Conservation (phyloP, 805 yeast species). For the Cephaloascus albidus region DNA sequence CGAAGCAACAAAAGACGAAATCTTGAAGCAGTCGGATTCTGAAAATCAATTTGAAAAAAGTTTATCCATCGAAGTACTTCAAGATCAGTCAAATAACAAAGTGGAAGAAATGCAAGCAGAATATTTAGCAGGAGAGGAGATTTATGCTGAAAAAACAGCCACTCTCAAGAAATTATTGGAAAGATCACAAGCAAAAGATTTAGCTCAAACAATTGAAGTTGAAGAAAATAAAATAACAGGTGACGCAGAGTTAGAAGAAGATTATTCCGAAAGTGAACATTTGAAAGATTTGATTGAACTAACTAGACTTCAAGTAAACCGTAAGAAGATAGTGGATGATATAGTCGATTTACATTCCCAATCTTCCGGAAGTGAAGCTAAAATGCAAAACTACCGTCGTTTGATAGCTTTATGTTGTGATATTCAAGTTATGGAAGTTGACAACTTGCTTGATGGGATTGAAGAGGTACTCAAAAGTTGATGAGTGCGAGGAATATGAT, state of each 20-base stretch:
- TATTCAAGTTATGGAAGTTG: slow-evolving; percentile 68
- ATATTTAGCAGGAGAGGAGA: slow-evolving; percentile 5
- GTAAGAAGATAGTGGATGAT: slow-evolving; percentile 31
- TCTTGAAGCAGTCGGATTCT: slow-evolving; percentile 9
- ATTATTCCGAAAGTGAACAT: background rate
- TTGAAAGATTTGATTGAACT: slow-evolving; percentile 12
- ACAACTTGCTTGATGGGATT: slow-evolving; percentile 74
- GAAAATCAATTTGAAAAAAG: slow-evolving; percentile 3
- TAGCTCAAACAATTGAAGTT: slow-evolving; percentile 18
- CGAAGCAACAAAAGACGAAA: slow-evolving; percentile 8
- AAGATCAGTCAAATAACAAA: background rate
- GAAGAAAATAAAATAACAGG: slow-evolving; percentile 6
- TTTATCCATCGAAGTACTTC: slow-evolving; percentile 4
- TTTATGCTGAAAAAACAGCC: slow-evolving; percentile 8
- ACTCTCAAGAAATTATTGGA: slow-evolving; percentile 10
- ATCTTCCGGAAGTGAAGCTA: slow-evolving; percentile 37
- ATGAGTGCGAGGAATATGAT: no score
- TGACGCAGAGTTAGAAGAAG: background rate
- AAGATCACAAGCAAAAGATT: slow-evolving; percentile 17
- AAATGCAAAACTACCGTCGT: slow-evolving; percentile 68
- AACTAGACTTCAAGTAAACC: slow-evolving; percentile 41
- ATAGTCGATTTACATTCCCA: slow-evolving; percentile 33
- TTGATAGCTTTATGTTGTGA: slow-evolving; percentile 74
- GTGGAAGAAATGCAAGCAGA: slow-evolving; percentile 12
- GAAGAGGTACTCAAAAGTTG: slow-evolving; percentile 16